Evolutionary conservation across 148 eudicot genomes (phyloP), one percentile per base, ranked within the genome.

Genomic region (Fagopyrum tataricum): DNA sequence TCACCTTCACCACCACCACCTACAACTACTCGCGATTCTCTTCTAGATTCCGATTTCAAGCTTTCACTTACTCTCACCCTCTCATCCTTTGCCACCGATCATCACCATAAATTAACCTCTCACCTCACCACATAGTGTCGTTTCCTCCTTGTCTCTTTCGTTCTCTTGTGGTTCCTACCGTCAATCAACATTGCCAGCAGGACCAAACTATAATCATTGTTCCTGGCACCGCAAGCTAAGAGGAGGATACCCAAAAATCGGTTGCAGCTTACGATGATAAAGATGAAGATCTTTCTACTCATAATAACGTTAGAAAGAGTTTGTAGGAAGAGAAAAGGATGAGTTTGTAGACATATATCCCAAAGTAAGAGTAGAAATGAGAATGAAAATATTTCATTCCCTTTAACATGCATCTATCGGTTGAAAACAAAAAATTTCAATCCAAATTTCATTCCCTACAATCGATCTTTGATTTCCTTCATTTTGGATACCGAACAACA

Each of bases 61-160:
- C 72, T 44, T 26, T 69, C 72, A 14, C 17, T 69, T 11, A 69
- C 51, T 1, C 72, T 69, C 72, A 69, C 41, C 37, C 72, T 69
- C 49, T 69, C 72, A 5, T 46, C 67, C 43, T n/a, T n/a, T n/a
- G 68, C 68, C 68, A 18, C 43, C 42, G 18, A 44, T 10, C 64
- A n/a, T 8, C 43, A 0, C n/a, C 39, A 2, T 40, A n/a, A 23
- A 58, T 15, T 18, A 51, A 6, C 17, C 17, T 3, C 41, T 18
- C 14, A 42, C 68, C 3, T 62, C 68, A 7, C 68, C 68, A 5
- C 1, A 21, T 1, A 59, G 66, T 31, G 62, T 24, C 31, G 62
- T 20, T 31, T 56, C 62, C 62, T 56, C 62, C 12, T 31, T 56
- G 39, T 62, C 68, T 42, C 18, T 62, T 0, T 62, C 68, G 68